Conservation (phyloP, 352 stramenopile species). For the Pythium vanterpoolii region DNA sequence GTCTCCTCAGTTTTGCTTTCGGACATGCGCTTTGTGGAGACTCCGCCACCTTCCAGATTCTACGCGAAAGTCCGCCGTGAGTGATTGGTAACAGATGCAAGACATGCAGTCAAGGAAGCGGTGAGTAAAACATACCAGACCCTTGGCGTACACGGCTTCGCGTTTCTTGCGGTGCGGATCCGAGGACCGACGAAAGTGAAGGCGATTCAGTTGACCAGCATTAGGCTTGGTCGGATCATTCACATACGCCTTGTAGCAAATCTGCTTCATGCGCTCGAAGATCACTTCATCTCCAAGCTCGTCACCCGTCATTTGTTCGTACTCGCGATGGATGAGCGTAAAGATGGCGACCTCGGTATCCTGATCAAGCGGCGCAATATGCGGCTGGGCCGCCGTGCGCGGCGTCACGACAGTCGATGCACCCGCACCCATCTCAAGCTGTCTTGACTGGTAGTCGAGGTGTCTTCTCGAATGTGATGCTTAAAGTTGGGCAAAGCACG, state of each 20-base stretch:
- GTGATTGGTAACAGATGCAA: neutral
- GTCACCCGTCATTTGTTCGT: slow-evolving; percentile 54
- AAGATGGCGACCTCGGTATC: slow-evolving; percentile 48
- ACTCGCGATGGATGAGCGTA: slow-evolving; percentile 52
- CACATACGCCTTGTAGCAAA: slow-evolving; percentile 45
- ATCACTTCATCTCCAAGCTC: slow-evolving; percentile 61
- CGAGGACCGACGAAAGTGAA: slow-evolving; percentile 43
- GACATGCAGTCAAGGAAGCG: neutral
- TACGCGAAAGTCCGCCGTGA: slow-evolving; percentile 13
- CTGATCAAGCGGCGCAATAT: slow-evolving; percentile 18
- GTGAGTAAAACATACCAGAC: slow-evolving; percentile 34
- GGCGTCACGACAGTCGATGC: slow-evolving; percentile 15
- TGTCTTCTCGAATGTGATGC: neutral
- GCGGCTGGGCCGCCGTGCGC: slow-evolving; percentile 16
- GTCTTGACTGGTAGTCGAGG: neutral
- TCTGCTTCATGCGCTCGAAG: slow-evolving; percentile 78
- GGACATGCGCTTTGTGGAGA: slow-evolving; percentile 35
- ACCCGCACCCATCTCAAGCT: slow-evolving; percentile 14
- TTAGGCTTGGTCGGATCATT: slow-evolving; percentile 30
- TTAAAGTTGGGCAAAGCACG: neutral
- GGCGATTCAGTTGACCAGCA: slow-evolving; percentile 27
- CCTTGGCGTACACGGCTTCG: slow-evolving; percentile 69
- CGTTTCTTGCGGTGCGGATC: slow-evolving; percentile 66
- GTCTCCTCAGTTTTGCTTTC: slow-evolving; percentile 58
- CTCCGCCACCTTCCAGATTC: slow-evolving; percentile 22